These are phyloP conservation scores for Arabis alpina DNA, from an alignment of 345 rosid species.

Conservation along the genomic window DNA sequence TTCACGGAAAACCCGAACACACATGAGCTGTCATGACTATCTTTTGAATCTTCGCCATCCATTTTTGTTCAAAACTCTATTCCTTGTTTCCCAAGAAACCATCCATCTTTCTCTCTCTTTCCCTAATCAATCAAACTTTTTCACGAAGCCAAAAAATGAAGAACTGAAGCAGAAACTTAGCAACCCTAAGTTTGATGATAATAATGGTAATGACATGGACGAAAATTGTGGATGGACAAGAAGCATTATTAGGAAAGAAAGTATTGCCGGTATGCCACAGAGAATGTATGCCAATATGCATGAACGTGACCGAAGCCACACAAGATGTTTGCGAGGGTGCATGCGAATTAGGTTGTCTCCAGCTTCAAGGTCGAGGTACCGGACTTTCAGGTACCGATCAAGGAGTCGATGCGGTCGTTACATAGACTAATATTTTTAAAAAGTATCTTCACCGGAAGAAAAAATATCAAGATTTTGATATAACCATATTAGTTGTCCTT, in stretches of 20 bases:
- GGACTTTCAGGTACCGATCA: constrained; percentile 35
- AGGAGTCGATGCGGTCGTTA: constrained; percentile 34
- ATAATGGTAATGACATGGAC: constrained; percentile 22
- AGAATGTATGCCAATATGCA: constrained; percentile 43
- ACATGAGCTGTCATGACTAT: constrained; percentile 25
- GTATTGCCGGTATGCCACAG: constrained; percentile 37
- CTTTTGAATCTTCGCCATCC: constrained; percentile 32
- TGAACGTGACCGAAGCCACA: constrained; percentile 36
- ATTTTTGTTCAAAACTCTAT: constrained; percentile 6
- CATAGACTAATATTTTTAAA: not conserved
- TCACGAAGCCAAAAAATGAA: constrained; percentile 24
- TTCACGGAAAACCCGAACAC: constrained; percentile 4
- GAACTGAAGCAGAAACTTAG: constrained; percentile 18
- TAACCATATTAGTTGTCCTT: not conserved
- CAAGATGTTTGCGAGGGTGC: constrained; percentile 23
- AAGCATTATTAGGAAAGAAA: constrained; percentile 42
- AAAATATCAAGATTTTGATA: constrained; percentile 3
- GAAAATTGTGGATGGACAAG: constrained; percentile 37
- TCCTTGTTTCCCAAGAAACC: constrained; percentile 19
- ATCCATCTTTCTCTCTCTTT: not conserved
- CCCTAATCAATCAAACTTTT: not conserved
- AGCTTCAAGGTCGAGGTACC: constrained; percentile 46
- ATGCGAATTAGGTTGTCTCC: constrained; percentile 32
- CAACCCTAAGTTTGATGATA: constrained; percentile 37
- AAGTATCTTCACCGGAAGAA: not conserved